Evolutionary conservation across 495 filamentous ascomycete genomes (phyloP).

Genomic region (Penicillium antarcticum): DNA sequence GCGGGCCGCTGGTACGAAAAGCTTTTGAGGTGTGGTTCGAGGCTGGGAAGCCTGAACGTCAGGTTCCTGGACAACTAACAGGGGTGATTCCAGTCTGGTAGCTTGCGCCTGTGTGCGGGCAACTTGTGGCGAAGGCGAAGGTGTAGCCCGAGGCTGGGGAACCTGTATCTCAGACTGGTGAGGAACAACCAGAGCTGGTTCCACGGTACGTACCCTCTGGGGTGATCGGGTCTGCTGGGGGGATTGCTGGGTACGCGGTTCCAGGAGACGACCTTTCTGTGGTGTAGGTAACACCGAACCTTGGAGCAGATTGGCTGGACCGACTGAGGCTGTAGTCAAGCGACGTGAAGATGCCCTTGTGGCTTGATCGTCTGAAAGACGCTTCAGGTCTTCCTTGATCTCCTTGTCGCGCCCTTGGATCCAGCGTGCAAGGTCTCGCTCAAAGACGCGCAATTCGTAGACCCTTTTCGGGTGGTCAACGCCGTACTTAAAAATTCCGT

Average conservation of each 20-base stretch:
- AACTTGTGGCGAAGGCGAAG: background rate
- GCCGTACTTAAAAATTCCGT: slow-evolving; percentile 19
- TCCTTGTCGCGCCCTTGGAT: slow-evolving; percentile 32
- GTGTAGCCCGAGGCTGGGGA: background rate
- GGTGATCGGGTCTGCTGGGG: background rate
- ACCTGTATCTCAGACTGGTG: background rate
- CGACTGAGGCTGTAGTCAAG: background rate
- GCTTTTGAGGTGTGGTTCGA: background rate
- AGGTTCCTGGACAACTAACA: background rate
- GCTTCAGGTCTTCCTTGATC: slow-evolving; percentile 18
- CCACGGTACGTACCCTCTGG: background rate
- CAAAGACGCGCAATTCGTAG: slow-evolving; percentile 34
- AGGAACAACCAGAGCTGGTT: background rate
- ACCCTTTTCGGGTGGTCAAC: slow-evolving; percentile 20
- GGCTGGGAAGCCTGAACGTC: background rate
- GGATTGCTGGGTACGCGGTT: background rate
- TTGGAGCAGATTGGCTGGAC: background rate
- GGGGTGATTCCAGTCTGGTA: no score
- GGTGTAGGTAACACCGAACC: background rate
- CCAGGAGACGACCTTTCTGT: background rate
- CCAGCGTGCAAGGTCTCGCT: slow-evolving; percentile 29
- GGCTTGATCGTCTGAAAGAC: background rate
- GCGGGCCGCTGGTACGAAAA: background rate
- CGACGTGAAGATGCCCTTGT: background rate
- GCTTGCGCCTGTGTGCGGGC: background rate